phyloP scores from a whole-genome alignment of 352 stramenopile species.

The Phytopythium vexans region DNA sequence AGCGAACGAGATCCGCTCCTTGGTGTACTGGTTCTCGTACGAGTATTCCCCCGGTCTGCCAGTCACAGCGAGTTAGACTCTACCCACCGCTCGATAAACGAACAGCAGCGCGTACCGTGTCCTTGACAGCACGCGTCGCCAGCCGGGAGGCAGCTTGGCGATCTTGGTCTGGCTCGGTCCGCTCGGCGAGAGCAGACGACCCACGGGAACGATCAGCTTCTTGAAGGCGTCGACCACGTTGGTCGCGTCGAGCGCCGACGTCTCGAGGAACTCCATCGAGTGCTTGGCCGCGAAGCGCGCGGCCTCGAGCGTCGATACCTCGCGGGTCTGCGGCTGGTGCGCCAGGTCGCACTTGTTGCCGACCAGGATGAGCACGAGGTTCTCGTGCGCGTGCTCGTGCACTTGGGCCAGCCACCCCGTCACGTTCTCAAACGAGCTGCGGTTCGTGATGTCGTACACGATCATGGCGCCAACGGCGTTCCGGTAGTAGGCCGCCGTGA shows the following conservation, averaged over 20 bases:
- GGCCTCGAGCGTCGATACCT: slow-evolving; percentile 86
- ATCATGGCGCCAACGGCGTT: slow-evolving; percentile 90
- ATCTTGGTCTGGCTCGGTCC: slow-evolving; percentile 51
- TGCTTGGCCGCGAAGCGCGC: slow-evolving; percentile 77
- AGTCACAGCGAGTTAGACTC: neutral
- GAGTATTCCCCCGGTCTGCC: slow-evolving; percentile 76
- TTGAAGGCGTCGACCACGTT: slow-evolving; percentile 89
- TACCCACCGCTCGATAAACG: neutral
- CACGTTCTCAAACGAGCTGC: slow-evolving; percentile 80
- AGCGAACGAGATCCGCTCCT: slow-evolving; percentile 84
- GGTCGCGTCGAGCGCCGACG: slow-evolving; percentile 77
- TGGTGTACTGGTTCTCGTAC: slow-evolving; percentile 89
- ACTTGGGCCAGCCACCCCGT: slow-evolving; percentile 75
- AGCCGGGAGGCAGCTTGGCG: slow-evolving; percentile 58
- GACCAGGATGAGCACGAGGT: slow-evolving; percentile 78
- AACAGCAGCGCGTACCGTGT: slow-evolving; percentile 28
- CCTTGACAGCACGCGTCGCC: slow-evolving; percentile 77
- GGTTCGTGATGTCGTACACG: slow-evolving; percentile 92
- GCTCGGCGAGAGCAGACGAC: slow-evolving; percentile 64
- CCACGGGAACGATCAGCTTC: slow-evolving; percentile 84
- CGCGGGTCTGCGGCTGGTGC: slow-evolving; percentile 63
- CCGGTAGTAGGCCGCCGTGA: slow-evolving; percentile 91
- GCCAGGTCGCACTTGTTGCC: slow-evolving; percentile 89
- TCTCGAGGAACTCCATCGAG: slow-evolving; percentile 86
- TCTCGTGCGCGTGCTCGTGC: slow-evolving; percentile 81